These are phyloP conservation scores for Creolimax fragrantissima DNA, from an alignment of 78 protist genomes.

Conservation along the genomic window DNA sequence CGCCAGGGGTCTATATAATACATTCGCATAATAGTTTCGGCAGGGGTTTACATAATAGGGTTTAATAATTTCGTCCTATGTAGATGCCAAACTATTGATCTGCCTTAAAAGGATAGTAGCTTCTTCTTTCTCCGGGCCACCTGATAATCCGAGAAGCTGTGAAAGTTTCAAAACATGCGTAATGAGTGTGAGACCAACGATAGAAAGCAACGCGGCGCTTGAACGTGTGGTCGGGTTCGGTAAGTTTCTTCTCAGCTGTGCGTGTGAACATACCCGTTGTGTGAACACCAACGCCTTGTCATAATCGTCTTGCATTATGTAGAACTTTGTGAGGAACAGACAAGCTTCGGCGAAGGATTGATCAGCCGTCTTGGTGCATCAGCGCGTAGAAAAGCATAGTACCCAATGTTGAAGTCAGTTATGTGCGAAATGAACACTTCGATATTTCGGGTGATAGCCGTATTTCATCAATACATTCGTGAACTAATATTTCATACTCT, in stretches of 20 bases:
- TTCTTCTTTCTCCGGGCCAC: background rate
- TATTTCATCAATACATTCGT: too few relatives aligned
- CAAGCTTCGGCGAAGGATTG: background rate
- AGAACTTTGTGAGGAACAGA: background rate
- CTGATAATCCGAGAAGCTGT: background rate
- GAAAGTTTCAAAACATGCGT: too few relatives aligned
- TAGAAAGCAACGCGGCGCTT: too few relatives aligned
- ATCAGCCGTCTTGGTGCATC: background rate
- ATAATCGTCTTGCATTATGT: background rate
- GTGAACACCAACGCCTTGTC: background rate
- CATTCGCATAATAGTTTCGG: background rate
- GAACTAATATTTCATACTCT: too few relatives aligned
- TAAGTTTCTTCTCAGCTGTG: too few relatives aligned
- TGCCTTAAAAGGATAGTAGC: background rate
- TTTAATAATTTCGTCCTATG: background rate
- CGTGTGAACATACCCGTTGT: background rate
- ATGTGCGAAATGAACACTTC: too few relatives aligned
- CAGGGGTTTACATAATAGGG: background rate
- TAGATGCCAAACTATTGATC: background rate
- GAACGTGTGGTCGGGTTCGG: too few relatives aligned
- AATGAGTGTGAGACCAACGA: too few relatives aligned
- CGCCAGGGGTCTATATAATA: background rate
- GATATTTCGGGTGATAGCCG: too few relatives aligned
- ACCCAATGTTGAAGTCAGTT: too few relatives aligned
- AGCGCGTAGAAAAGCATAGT: too few relatives aligned